Percentiles rank a stretch among this genome's conserved stretches.
These are phyloP conservation scores for Chrysochromulina parva DNA, from an alignment of 78 protist species.

Conservation along the genomic window DNA sequence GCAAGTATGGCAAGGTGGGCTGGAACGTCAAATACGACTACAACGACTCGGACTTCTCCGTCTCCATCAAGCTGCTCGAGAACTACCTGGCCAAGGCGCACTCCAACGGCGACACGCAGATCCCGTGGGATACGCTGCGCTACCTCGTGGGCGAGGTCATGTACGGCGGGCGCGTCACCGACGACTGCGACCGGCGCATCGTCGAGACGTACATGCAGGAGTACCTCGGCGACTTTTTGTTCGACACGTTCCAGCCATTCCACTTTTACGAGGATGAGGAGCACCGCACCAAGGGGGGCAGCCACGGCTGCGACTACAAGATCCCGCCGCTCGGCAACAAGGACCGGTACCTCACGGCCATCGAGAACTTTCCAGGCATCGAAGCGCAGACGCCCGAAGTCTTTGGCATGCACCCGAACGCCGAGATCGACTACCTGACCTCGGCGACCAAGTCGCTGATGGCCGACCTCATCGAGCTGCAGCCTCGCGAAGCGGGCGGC, in stretches of 20 bases:
- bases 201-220: constrained; percentile 88
- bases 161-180: constrained; percentile 96
- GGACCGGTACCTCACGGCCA: constrained; percentile 17
- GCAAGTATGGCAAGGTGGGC: constrained; percentile 93
- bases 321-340: constrained; percentile 36
- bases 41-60: constrained; percentile 88
- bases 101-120: constrained; percentile 39
- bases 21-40: constrained; percentile 92
- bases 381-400: constrained; percentile 77
- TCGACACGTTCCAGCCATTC: constrained; percentile 89
- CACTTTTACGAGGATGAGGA: constrained; percentile 66
- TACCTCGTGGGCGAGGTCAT: constrained; percentile 93
- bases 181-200: constrained; percentile 84
- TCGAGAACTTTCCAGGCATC: constrained; percentile 68
- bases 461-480: constrained; percentile 68
- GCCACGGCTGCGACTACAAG: constrained; percentile 6
- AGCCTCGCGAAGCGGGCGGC: constrained; percentile 62
- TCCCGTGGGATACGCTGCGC: constrained; percentile 88
- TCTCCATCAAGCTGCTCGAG: constrained; percentile 58
- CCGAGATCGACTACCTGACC: constrained; percentile 87
- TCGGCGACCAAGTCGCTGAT: constrained; percentile 57
- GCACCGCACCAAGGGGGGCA: too few relatives aligned
- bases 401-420: constrained; percentile 91
- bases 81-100: constrained; percentile 78
- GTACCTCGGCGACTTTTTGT: constrained; percentile 94